These are phyloP conservation scores for Anthracocystis setariae DNA, from an alignment of 1,284 basidiomycete species.

Conservation along the genomic window DNA sequence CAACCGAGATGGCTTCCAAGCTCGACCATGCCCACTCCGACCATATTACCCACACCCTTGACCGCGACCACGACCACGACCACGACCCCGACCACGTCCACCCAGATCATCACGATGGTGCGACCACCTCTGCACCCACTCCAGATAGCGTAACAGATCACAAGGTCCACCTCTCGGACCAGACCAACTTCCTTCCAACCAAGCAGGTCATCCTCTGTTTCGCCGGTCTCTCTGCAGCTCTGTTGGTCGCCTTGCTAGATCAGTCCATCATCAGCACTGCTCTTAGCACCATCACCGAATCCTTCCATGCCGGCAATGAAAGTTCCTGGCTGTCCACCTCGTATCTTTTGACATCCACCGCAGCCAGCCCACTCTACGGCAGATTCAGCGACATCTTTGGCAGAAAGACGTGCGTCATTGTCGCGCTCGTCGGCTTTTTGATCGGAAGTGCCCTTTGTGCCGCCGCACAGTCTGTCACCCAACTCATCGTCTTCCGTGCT, in stretches of 20 bases:
- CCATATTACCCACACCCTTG: conserved; percentile 7
- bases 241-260: conserved; percentile 66
- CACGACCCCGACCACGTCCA: conserved; percentile 8
- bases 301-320: conserved; percentile 57
- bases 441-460: conserved; percentile 68
- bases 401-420: conserved; percentile 75
- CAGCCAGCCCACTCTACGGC: conserved; percentile 66
- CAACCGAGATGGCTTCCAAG: conserved; percentile 5
- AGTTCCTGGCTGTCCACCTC: conserved; percentile 70
- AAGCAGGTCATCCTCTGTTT: conserved; percentile 76
- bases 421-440: conserved; percentile 74
- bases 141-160: conserved; percentile 32
- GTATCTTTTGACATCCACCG: conserved; percentile 68
- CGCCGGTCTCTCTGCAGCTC: conserved; percentile 72
- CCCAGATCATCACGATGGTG: conserved; percentile 15
- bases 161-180: conserved; percentile 73
- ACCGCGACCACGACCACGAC: conserved; percentile 4
- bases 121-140: conserved; percentile 28
- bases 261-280: conserved; percentile 67
- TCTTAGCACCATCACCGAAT: conserved; percentile 61
- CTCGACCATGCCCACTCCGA: conserved; percentile 13
- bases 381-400: conserved; percentile 76
- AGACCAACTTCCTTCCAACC: conserved; percentile 79
- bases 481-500: conserved; percentile 78
- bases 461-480: conserved; percentile 70